Base-by-base conservation (phyloP, 176 grass and related monocot genomes). In the Carex cristatella region DNA sequence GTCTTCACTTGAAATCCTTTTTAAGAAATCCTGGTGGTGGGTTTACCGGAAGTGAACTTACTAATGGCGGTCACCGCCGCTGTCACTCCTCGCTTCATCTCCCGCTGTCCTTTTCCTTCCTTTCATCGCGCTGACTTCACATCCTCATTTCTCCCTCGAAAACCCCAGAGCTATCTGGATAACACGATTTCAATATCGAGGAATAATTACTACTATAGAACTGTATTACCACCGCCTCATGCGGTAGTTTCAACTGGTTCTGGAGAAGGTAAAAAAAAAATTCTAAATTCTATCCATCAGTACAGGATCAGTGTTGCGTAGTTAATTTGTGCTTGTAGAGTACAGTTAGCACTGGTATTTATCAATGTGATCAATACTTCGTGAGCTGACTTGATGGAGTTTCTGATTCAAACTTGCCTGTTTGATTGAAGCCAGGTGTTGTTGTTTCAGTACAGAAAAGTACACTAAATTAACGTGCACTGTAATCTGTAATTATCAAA, bases 51-150 rank as follows among this genome's bases (percentile, higher is more conserved):
- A 42, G 85, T 30, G 76, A 80, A 61, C 65, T 69, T 30, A 67
- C 33, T n/a, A 67, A 88, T 88, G 86, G 69, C 37, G 12, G 19
- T 78, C 72, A 28, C 75, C 81, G 69, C 86, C 18, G 61, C 38
- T 8, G 54, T 46, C 44, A 66, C 46, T 53, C 84, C 62, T 76
- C 81, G 31, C 18, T 31, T 49, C 56, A 48, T 62, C 19, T 15
- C 56, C 40, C 86, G 13, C 62, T 57, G 23, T 68, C 44, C 53
- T 31, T 12, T 53, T 44, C 16, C 53, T 54, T 65, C 84, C 32
- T 83, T 80, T n/a, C 16, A 15, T 61, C 56, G 56, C 19, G 14
- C 54, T 61, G 16, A 80, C 35, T 55, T 51, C 83, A 51, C 18
- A 32, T 63, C 59, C 13, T 67, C 86, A 46, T 48, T 33, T 69